Base-by-base conservation (phyloP, 441 rosid species). In the Populus tomentosa region DNA sequence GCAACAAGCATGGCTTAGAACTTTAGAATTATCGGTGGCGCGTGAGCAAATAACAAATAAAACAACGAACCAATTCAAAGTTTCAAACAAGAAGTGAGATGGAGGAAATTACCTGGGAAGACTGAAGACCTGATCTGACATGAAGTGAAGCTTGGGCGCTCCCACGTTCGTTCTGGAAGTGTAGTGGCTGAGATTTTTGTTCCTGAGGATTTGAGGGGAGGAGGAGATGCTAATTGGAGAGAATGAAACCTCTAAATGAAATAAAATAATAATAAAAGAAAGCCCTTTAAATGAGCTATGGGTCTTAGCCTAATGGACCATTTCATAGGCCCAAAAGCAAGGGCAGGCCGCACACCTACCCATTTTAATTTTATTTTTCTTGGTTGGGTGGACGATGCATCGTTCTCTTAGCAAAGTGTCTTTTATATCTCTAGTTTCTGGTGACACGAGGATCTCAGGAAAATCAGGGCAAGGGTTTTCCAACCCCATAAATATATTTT, bases 101-200 rank as follows among this genome's bases (percentile, higher is more conserved):
- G 28, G n/a, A 24, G 6, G 2, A 16, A 36, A 62, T 71, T 83
- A 90, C 95, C 84, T 80, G 86, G 73, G 97, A 90, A 0, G 91
- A 87, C n/a, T 73, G 33, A 23, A 78, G 78, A 71, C 93, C 91
- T 65, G 92, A 84, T 88, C 93, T 82, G 72, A 89, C 82, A 61
- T 86, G 79, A 77, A 92, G 83, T 38, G 93, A 85, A 23, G 91
- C 93, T 59, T 86, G 92, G 26, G 95, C 86, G 30, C 85, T 82
- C 7, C 88, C 90, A 67, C 32, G 84, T 36, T 84, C 84, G 81
- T 87, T 89, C 82, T 83, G 75, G 90, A 53, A 92, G 93, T 53
- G 80, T 64, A 42, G 92, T 46, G 30, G 71, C 73, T 20, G 32
- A 64, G 26, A 50, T 65, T 21, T 59, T 83, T 67, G 71, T 42